These are phyloP conservation scores for Tephrocybe rancida DNA, from an alignment of 768 basidiomycete genomes.

Conservation along the genomic window DNA sequence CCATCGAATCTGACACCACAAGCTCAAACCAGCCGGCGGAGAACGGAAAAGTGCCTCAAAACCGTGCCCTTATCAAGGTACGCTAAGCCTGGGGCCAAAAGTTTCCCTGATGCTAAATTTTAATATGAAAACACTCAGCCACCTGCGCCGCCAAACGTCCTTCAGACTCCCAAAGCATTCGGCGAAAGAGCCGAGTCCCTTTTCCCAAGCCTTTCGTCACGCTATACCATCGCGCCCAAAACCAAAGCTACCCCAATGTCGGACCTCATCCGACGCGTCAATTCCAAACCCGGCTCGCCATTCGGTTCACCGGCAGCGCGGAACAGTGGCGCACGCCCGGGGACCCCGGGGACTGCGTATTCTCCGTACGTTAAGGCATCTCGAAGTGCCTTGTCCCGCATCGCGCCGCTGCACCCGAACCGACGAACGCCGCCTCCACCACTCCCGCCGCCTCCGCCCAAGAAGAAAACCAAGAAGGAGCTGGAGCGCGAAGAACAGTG, in stretches of 20 bases:
- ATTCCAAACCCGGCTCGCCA: constrained; percentile 66
- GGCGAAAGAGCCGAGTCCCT: constrained; percentile 16
- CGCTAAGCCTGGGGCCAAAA: not conserved
- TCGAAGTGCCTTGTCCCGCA: constrained; percentile 59
- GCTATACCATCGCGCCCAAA: constrained; percentile 51
- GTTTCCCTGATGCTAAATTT: constrained; percentile 1
- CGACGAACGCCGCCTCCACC: constrained; percentile 75
- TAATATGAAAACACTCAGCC: constrained; percentile 31
- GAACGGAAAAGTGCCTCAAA: not conserved
- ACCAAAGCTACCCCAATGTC: constrained; percentile 65
- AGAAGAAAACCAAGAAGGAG: constrained; percentile 82
- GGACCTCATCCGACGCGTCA: constrained; percentile 74
- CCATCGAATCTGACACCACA: not conserved
- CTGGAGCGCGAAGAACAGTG: constrained; percentile 75
- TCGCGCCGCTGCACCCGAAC: constrained; percentile 78
- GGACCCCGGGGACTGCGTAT: constrained; percentile 40
- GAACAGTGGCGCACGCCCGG: constrained; percentile 14
- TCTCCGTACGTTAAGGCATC: constrained; percentile 71
- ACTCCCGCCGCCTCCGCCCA: constrained; percentile 66
- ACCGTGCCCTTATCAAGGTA: constrained; percentile 21
- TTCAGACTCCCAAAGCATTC: constrained; percentile 12
- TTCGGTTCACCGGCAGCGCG: constrained; percentile 38
- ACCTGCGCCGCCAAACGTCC: constrained; percentile 1
- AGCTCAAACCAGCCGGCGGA: constrained; percentile 1
- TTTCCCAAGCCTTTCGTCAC: constrained; percentile 29